Evolutionary conservation across 2,329 filamentous ascomycete genomes (phyloP), one percentile per base, ranked within the genome.

Genomic region (Pseudocercospora vitis): DNA sequence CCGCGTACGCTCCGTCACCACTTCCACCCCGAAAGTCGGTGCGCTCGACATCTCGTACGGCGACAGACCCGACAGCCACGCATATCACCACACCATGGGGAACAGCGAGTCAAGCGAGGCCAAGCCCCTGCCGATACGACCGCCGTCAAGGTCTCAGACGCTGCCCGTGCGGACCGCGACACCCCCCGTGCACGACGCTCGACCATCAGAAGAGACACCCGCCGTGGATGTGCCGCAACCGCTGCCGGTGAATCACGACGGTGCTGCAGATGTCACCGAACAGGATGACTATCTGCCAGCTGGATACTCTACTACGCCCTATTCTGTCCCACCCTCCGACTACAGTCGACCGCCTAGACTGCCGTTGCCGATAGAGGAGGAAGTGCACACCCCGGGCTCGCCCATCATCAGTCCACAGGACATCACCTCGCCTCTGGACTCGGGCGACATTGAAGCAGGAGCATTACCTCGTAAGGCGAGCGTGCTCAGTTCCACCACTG

Each of bases 361-460:
- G 65, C 92, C 92, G 54, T 82, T 97, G 55, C 91, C 92, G 50
- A 96, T 97, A 65, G 91, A 95, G 65, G 89, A 96, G 76, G 91
- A 95, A 70, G 81, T 88, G 11, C 86, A 94, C 64, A 90, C 88
- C 1, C 92, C 92, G 1, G 91, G 91, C 21, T 96, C 91, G 39
- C 92, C 92, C 50, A 92, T 96, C 60, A 82, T 92, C 58, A 84
- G 87, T 5, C 82, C 90, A 1, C 79, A 85, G 23, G 86, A 89
- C 68, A 53, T 78, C 76, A 56, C 72, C 71, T 56, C 81, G 80
- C 68, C 71, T 11, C 63, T 76, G 14, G 71, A 75, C 50, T 65
- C 70, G 32, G 63, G 60, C 57, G 76, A 76, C 24, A 65, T 77
- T 40, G 67, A 79, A 58, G 78, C 76, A 32, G 71, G 73, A 53